phyloP scores from a whole-genome alignment of 441 rosid genomes.

The Pelargonium myrrhifolium region DNA sequence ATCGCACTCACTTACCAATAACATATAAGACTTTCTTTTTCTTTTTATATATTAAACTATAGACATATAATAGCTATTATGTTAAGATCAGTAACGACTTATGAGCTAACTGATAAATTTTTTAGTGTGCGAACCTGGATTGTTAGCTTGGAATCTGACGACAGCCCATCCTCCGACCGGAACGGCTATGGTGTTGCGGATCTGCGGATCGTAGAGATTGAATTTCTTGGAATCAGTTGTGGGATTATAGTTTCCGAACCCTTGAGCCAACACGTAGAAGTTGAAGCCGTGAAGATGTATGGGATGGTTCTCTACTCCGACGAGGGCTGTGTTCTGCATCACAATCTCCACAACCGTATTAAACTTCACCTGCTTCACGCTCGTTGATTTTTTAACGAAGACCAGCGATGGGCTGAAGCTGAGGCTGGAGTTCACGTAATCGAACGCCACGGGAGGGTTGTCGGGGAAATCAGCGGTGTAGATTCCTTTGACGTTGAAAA shows the following conservation, averaged over 20 bases:
- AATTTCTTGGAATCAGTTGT: slow-evolving; percentile 35
- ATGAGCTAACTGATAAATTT: too few species aligned
- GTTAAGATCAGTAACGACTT: too few species aligned
- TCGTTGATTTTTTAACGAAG: slow-evolving; percentile 48
- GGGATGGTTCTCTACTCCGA: slow-evolving; percentile 66
- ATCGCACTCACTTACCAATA: too few species aligned
- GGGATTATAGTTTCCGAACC: slow-evolving; percentile 68
- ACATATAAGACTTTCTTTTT: too few species aligned
- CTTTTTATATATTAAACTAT: too few species aligned
- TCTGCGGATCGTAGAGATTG: slow-evolving; percentile 51
- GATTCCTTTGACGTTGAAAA: slow-evolving; percentile 39
- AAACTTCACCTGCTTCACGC: slow-evolving; percentile 49
- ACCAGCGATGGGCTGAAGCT: slow-evolving; percentile 19
- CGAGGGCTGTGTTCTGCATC: slow-evolving; percentile 59
- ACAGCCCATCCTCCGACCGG: slow-evolving; percentile 93
- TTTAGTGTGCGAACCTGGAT: slow-evolving; percentile 87
- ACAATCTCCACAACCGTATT: slow-evolving; percentile 66
- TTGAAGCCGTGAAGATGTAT: slow-evolving; percentile 79
- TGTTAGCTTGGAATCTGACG: slow-evolving; percentile 60
- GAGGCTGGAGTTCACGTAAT: slow-evolving; percentile 43
- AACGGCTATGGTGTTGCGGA: slow-evolving; percentile 64
- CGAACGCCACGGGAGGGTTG: slow-evolving; percentile 50
- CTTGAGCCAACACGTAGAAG: slow-evolving; percentile 76
- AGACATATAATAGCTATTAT: too few species aligned
- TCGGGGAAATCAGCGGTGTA: slow-evolving; percentile 63